Evolutionary conservation across 1,284 basidiomycete species (phyloP), one percentile per base, ranked within the genome.

Genomic region (Trametes sp.): DNA sequence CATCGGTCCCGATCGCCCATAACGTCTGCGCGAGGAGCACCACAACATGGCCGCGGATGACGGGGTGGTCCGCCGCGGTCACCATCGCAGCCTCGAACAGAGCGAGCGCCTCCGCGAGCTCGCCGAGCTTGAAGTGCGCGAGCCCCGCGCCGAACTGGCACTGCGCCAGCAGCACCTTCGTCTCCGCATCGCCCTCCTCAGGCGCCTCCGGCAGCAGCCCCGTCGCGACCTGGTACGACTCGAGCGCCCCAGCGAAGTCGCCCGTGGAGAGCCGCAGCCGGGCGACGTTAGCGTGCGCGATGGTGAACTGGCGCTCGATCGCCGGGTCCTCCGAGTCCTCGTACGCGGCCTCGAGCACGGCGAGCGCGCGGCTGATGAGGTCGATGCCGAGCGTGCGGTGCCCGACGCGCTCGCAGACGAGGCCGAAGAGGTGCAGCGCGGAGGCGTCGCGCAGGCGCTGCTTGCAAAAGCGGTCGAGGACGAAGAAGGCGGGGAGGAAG

Each of bases 401-500:
- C 4, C 91, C 92, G 3, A 98, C 79, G 53, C 89, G 83, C 74
- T 99, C 98, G 70, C 90, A 93, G 23, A 98, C 81, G 13, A 99
- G 84, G 0, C 89, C 93, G 56, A 93, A 88, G 6, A 99, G 86
- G 76, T 99, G 95, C 31, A 95, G 78, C 0, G 90, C 96, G 24
- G 88, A 82, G 0, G 90, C 81, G 68, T 97, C 93, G 50, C 81
- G 76, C 0, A 95, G 90, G 1, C 84, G 81, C 48, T 86, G 84
- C 61, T 87, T 83, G 67, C 86, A 86, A 76, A 94, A 98, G 4
- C 94, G 86, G 53, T 87, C 85, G 50, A 98, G 80, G 2, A 93
- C 87, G 70, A 94, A 89, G 77, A 92, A 98, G 2, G 89, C 87
- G 0, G 94, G 88, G 42, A 91, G 82, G 16, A 94, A 76, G 7